phyloP scores from a whole-genome alignment of 2,329 filamentous ascomycete genomes.

The Thelonectria olida region DNA sequence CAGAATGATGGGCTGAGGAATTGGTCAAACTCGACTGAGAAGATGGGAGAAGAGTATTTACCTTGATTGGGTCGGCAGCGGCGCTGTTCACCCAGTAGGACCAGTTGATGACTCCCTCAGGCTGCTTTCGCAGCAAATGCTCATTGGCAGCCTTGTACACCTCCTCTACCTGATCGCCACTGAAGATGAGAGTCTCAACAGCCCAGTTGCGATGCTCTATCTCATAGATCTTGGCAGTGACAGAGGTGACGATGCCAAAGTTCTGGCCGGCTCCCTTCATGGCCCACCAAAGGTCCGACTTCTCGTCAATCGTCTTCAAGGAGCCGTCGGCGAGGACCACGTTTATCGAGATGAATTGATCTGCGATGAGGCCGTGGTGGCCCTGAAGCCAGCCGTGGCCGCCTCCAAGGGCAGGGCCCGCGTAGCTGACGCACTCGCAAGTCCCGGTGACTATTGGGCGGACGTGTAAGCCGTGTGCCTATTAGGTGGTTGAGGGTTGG shows the following conservation, averaged over 20 bases:
- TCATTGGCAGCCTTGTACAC: slow-evolving; percentile 58
- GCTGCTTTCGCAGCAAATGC: slow-evolving; percentile 53
- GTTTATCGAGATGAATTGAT: slow-evolving; percentile 45
- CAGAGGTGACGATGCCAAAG: slow-evolving; percentile 45
- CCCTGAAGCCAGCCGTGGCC: slow-evolving; percentile 44
- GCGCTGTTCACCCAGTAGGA: slow-evolving; percentile 56
- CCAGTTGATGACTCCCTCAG: slow-evolving; percentile 58
- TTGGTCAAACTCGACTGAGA: not conserved
- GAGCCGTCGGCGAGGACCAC: slow-evolving; percentile 45
- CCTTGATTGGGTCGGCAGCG: slow-evolving; percentile 51
- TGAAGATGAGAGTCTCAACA: slow-evolving; percentile 53
- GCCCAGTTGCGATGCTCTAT: slow-evolving; percentile 37
- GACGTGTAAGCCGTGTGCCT: too few species aligned
- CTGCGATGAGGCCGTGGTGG: slow-evolving; percentile 42
- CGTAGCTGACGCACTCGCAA: slow-evolving; percentile 41
- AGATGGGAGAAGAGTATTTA: slow-evolving; percentile 28
- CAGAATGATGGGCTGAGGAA: slow-evolving; percentile 49
- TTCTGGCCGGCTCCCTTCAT: slow-evolving; percentile 46
- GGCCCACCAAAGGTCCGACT: slow-evolving; percentile 47
- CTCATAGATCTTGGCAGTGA: slow-evolving; percentile 44
- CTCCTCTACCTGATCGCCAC: slow-evolving; percentile 58
- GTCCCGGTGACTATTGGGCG: slow-evolving; percentile 36
- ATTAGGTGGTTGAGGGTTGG: too few species aligned
- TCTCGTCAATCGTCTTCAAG: slow-evolving; percentile 31
- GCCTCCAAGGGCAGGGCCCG: slow-evolving; percentile 43